Conservation (phyloP, 768 basidiomycete species). For the Tylopilus plumbeoviolaceoides region DNA sequence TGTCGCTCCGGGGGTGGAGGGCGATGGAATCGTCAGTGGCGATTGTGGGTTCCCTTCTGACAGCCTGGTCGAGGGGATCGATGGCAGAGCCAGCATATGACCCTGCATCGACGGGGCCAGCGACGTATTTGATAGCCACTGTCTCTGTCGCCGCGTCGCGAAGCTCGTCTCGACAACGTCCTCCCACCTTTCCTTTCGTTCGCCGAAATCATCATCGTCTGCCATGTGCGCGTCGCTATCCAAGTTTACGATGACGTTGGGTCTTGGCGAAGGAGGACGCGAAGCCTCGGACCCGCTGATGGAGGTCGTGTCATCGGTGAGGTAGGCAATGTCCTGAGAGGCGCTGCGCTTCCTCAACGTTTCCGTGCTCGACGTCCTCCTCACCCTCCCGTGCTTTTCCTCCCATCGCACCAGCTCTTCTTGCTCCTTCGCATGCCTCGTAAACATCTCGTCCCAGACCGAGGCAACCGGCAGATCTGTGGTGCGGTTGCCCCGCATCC, state of each 20-base stretch:
- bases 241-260: constrained; percentile 10
- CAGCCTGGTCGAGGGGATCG: constrained; percentile 23
- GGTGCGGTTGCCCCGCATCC: constrained; percentile 5
- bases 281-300: constrained; percentile 7
- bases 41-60: constrained; percentile 23
- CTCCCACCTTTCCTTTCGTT: constrained; percentile 8
- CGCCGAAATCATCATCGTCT: not conserved
- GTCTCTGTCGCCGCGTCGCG: constrained; percentile 4
- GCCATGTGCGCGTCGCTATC: constrained; percentile 11
- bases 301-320: constrained; percentile 19
- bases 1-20: constrained; percentile 9
- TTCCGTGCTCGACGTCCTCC: constrained; percentile 38
- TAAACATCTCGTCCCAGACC: constrained; percentile 61
- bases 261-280: constrained; percentile 19
- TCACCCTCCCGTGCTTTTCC: constrained; percentile 27
- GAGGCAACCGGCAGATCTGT: constrained; percentile 31
- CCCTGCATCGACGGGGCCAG: constrained; percentile 2
- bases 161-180: constrained; percentile 11
- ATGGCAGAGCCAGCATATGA: constrained; percentile 19
- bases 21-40: constrained; percentile 23
- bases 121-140: not conserved
- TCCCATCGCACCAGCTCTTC: constrained; percentile 56
- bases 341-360: constrained; percentile 32
- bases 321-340: constrained; percentile 9
- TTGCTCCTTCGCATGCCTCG: constrained; percentile 53